Percentiles rank a stretch among this genome's conserved stretches.
Conservation (phyloP, 192 early-diverging fungal species). For the Paraglomus brasilianum region DNA sequence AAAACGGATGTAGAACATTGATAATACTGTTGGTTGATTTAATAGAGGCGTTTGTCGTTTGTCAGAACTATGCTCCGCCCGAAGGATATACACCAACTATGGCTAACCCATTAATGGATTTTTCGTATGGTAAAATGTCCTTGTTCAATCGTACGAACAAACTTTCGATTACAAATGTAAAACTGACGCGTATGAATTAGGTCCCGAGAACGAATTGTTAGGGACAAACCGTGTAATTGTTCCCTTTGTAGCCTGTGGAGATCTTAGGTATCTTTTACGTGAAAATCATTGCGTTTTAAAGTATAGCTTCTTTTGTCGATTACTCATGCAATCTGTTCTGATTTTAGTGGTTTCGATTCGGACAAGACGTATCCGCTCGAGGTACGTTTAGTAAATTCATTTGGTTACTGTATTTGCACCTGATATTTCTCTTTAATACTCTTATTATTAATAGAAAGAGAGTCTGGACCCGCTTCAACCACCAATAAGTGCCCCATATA, state of each 20-base stretch:
- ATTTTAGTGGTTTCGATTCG: constrained; percentile 73
- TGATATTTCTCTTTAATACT: not conserved
- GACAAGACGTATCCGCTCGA: constrained; percentile 81
- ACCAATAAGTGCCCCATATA: constrained; percentile 89
- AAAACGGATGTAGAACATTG: not conserved
- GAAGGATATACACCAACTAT: constrained; percentile 83
- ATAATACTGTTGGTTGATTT: not conserved
- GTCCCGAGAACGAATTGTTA: constrained; percentile 56
- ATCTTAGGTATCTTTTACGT: constrained; percentile 56
- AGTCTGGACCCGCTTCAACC: constrained; percentile 73
- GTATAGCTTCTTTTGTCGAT: not conserved
- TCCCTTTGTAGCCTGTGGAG: constrained; percentile 91
- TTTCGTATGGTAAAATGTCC: constrained; percentile 56
- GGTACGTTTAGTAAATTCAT: constrained; percentile 39
- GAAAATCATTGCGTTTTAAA: constrained; percentile 10
- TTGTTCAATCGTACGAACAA: not conserved
- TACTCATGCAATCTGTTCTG: not conserved
- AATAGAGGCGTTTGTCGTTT: constrained; percentile 90
- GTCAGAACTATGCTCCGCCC: constrained; percentile 87
- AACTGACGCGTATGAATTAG: constrained; percentile 8
- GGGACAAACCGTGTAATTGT: constrained; percentile 79
- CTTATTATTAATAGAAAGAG: constrained; percentile 34
- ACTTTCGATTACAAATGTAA: not conserved
- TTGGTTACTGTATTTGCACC: constrained; percentile 24
- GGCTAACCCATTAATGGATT: constrained; percentile 85